Base-by-base conservation (phyloP, 2,329 filamentous ascomycete genomes). In the Pestalotiopsis sp. region DNA sequence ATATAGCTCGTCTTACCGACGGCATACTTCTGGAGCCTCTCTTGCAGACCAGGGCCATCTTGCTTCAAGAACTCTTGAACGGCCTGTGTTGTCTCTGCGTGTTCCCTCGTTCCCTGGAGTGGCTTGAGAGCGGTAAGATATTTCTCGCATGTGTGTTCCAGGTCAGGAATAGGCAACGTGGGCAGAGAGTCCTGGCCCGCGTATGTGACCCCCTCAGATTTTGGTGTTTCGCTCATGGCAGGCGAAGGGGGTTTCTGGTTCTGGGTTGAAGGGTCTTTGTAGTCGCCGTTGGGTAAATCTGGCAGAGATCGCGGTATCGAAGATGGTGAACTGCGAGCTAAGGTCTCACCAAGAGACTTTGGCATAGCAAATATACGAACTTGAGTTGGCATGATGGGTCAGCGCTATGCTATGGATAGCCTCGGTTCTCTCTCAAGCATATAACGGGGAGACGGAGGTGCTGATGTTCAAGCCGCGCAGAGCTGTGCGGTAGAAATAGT, bases 1-100 rank as follows among this genome's bases (percentile, higher is more conserved):
- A 99, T 98, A 78, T 98, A 99, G 81, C 95, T 98, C 49, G 94
- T 94, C 82, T 95, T 95, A 59, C 92, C 94, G 63, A 90, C 90
- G 9, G 96, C 95, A 84, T 98, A 99, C 75, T 91, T 90, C 84
- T 95, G 96, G 68, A 98, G 82, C 80, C 92, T 95, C 70, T 96
- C 94, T 78, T 99, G 95, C 62, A 99, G 82, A 61, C 92, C 90
- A 0, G 92, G 93, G 0, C 96, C 96, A 71, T 98, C 95, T 0
- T 86, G 84, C 74, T 87, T 90, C 56, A 98, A 81, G 73, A 98
- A 98, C 38, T 97, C 94, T 12, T 91, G 85, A 0, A 97, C 91
- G 0, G 95, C 94, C 70, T 91, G 87, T 74, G 87, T 89, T 0
- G 93, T 97, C 69, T 98, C 94, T 63, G 90, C 87, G 78, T 96